These are phyloP conservation scores for Hypericum perforatum DNA, from an alignment of 345 rosid genomes.

Conservation along the genomic window DNA sequence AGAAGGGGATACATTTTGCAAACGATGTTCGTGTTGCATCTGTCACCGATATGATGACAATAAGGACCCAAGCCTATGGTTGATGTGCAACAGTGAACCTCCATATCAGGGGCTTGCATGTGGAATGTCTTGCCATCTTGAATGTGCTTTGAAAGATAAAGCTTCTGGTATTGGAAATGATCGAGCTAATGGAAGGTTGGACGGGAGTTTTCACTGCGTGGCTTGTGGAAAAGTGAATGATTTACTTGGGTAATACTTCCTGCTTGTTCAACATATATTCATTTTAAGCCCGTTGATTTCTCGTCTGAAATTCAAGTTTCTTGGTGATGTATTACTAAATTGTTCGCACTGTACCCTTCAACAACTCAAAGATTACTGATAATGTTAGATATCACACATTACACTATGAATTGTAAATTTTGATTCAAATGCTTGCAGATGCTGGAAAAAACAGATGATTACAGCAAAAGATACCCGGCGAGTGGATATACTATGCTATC, in stretches of 20 bases:
- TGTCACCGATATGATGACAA: constrained; percentile 79
- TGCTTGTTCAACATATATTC: not conserved
- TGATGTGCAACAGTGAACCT: constrained; percentile 61
- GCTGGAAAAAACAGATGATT: constrained; percentile 88
- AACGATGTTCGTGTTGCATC: constrained; percentile 84
- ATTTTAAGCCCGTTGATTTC: not conserved
- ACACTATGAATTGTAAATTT: no score
- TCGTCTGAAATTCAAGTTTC: no score
- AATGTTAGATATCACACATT: no score
- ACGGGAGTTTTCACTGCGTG: constrained; percentile 65
- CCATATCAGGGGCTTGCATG: constrained; percentile 58
- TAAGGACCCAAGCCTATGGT: constrained; percentile 94
- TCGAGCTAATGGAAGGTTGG: constrained; percentile 35
- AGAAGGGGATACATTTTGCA: constrained; percentile 58
- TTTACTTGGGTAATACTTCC: constrained; percentile 57
- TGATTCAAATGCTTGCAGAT: constrained; percentile 23
- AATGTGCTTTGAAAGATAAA: constrained; percentile 68
- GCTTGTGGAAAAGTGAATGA: constrained; percentile 76
- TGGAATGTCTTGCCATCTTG: constrained; percentile 84
- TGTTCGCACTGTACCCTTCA: no score
- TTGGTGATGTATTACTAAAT: no score
- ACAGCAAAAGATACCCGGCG: constrained; percentile 67
- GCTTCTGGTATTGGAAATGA: constrained; percentile 52
- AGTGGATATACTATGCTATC: constrained; percentile 81
- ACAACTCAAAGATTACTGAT: no score